Evolutionary conservation across 2,329 filamentous ascomycete species (phyloP), one percentile per base, ranked within the genome.

Genomic region (Diplodia seriata): DNA sequence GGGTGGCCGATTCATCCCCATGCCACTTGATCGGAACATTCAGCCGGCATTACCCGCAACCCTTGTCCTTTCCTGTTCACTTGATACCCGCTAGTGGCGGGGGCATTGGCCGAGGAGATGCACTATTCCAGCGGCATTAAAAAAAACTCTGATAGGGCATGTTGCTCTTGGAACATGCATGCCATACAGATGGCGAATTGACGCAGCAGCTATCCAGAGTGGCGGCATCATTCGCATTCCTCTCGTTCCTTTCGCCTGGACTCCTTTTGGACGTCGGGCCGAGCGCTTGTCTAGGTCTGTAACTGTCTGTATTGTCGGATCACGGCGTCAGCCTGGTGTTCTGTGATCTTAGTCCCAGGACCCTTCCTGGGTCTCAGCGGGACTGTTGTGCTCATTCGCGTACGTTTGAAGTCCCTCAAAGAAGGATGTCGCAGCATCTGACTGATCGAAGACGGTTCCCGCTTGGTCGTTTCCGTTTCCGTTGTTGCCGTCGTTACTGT

Each of bases 381-480:
- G 47, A 43, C 59, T 53, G 59, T 63, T 53, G 59, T 63, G 36
- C 29, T 49, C 47, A 63, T 63, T 51, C 59, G 59, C 59, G 47
- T 63, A 63, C 59, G 59, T 63, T 63, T 63, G 59, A 51, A 63
- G 59, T 51, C 59, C 59, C 9, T 63, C 59, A 36, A 63, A 63
- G n/a, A 63, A 63, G 29, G 59, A 63, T 36, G 59, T 29, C 31
- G 59, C 31, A 26, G 59, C 12, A 31, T 63, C 59, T 20, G 59
- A 29, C 14, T 63, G 59, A 12, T 63, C 18, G n/a, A 63, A 63
- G 20, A 63, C 59, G 4, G 59, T 51, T 11, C 57, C 57, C 15
- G 43, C 9, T 31, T 63, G 59, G 18, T 63, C 59, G 31, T 38
- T 63, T 14, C n/a, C n/a, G 14, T 18, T 33, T 23, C 14, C 43